Percentiles rank a stretch among this genome's conserved stretches.
Conservation (phyloP, 2,329 filamentous ascomycete species). For the Claviceps fusiformis region DNA sequence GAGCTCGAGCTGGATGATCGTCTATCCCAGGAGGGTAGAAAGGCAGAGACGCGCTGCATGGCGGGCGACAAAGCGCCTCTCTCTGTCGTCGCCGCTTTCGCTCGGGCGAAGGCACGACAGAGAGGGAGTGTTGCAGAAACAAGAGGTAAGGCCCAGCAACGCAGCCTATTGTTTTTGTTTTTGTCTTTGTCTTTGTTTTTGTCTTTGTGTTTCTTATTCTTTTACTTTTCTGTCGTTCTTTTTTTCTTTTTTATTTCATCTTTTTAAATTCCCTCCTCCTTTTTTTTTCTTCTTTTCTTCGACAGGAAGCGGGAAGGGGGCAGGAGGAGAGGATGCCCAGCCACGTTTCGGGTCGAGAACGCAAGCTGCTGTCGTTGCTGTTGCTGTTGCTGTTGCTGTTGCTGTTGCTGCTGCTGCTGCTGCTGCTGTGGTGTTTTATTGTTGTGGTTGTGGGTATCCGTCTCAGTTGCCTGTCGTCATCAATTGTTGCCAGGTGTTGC, state of each 20-base stretch:
- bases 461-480: too few species aligned
- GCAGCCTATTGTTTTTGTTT: constrained; percentile 3
- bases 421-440: neutral
- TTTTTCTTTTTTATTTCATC: neutral
- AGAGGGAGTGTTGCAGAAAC: constrained; percentile 14
- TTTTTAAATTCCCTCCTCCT: neutral
- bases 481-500: neutral
- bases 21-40: constrained; percentile 32
- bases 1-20: constrained; percentile 21
- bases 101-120: constrained; percentile 20
- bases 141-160: constrained; percentile 8
- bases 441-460: too few species aligned
- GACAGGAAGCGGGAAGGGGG: neutral
- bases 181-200: neutral
- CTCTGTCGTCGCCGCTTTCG: constrained; percentile 21
- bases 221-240: neutral
- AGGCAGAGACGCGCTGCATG: constrained; percentile 31
- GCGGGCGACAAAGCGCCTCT: constrained; percentile 20
- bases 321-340: neutral
- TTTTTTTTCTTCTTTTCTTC: neutral
- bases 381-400: too few species aligned
- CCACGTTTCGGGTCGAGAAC: neutral
- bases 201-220: neutral
- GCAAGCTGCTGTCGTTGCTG: neutral
- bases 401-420: too few species aligned